Evolutionary conservation across 768 basidiomycete genomes (phyloP).

Genomic region (Polyporus arcularius): DNA sequence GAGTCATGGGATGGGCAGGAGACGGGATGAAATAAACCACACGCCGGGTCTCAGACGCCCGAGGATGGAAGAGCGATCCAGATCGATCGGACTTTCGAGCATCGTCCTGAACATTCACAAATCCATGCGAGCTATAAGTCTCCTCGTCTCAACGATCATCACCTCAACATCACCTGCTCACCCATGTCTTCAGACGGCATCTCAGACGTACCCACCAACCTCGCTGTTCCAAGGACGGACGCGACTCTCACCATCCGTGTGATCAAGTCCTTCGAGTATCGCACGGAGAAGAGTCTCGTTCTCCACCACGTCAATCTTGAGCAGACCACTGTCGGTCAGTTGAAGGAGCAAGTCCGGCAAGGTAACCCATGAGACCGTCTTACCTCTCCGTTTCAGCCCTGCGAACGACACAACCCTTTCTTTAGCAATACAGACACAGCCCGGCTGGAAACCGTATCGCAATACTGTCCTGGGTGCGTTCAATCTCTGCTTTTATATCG

Average conservation of each 20-base stretch:
- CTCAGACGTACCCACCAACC: constrained; percentile 59
- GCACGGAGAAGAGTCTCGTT: constrained; percentile 87
- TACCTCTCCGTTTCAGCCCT: constrained; percentile 11
- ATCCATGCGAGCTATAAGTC: constrained; percentile 1
- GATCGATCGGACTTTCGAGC: constrained; percentile 6
- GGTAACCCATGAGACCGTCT: constrained; percentile 44
- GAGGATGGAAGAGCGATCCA: background rate
- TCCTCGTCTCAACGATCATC: background rate
- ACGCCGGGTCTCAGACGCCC: background rate
- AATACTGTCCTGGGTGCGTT: constrained; percentile 65
- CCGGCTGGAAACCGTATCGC: constrained; percentile 90
- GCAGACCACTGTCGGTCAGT: constrained; percentile 70
- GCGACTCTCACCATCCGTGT: constrained; percentile 90
- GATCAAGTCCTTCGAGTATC: constrained; percentile 93
- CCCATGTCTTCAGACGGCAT: constrained; percentile 30
- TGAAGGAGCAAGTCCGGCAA: constrained; percentile 72
- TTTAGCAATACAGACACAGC: constrained; percentile 67
- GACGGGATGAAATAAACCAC: background rate
- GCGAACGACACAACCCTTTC: background rate
- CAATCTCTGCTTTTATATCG: background rate
- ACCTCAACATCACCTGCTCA: background rate
- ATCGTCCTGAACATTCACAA: constrained; percentile 16
- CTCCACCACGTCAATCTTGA: constrained; percentile 81
- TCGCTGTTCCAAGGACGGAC: constrained; percentile 63
- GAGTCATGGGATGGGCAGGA: background rate